Base-by-base conservation (phyloP, 2,329 filamentous ascomycete species). In the Aotearoamyces nothofagi region DNA sequence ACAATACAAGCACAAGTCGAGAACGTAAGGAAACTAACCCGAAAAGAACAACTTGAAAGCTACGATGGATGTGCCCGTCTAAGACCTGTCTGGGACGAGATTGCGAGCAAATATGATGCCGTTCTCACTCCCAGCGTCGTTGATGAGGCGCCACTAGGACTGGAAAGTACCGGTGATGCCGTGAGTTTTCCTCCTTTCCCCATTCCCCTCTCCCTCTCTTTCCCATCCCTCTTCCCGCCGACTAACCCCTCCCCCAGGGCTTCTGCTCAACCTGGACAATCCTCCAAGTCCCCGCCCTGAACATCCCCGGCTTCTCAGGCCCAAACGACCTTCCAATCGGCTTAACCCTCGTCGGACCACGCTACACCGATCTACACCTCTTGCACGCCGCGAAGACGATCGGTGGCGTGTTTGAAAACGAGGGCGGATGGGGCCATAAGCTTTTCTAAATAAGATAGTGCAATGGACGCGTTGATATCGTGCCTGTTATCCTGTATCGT, bases 211-310 rank as follows among this genome's bases (percentile, higher is more conserved):
- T 16, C 13, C 24, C 17, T 20, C 11, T 8, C 10, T 30, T 14
- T 8, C 8, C 13, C 9, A 57, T 53, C 54, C 53, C 25, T 32
- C 19, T 24, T 5, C 24, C 19, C 13, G 27, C 14, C 7, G 23
- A 14, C 13, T 12, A 28, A n/a, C n/a, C n/a, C n/a, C n/a, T n/a
- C n/a, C n/a, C n/a, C n/a, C 14, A 47, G 39, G 40, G 35, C 4
- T 49, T 49, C 32, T 49, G 39, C 22, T 47, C 35, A 2, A 39
- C 42, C 29, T 46, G 42, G 39, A 51, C 50, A 5, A 40, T 44
- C 8, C 48, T 78, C 9, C 72, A 78, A 35, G 63, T 58, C 1
- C 73, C 73, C 0, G 66, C 70, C 0, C 48, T 77, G n/a, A 77
- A 78, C 34, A 46, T 78, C 0, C 70, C 71, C 0, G 72, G 70